phyloP scores from a whole-genome alignment of 1,139 yeast genomes.

The Yamadazyma sp. region DNA sequence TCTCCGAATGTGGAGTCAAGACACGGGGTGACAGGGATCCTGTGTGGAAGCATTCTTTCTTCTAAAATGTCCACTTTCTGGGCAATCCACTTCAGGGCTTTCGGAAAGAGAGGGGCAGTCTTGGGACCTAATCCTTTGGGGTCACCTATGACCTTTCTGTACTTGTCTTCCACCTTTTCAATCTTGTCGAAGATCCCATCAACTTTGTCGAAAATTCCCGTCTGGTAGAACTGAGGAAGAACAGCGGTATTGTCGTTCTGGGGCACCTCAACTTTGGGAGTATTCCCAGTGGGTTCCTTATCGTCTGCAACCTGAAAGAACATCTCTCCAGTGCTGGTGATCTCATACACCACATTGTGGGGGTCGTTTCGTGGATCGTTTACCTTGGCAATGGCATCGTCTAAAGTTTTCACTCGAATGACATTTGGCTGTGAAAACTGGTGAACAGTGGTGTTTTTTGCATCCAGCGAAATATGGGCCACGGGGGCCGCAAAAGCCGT shows the following conservation, averaged over 20 bases:
- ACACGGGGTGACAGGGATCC: conserved; percentile 16
- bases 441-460: conserved; percentile 4
- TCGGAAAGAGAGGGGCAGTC: not conserved
- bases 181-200: conserved; percentile 1
- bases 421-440: not conserved
- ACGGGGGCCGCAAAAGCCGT: not conserved
- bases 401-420: no score
- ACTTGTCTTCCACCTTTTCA: conserved; percentile 4
- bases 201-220: conserved; percentile 4
- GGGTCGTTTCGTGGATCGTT: conserved; percentile 1
- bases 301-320: conserved; percentile 7
- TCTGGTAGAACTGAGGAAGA: not conserved
- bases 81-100: conserved; percentile 8
- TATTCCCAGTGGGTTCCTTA: not conserved
- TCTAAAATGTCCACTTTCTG: conserved; percentile 8
- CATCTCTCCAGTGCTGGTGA: conserved; percentile 11
- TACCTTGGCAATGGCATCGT: conserved; percentile 3
- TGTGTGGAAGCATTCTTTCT: conserved; percentile 7
- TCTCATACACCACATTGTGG: conserved; percentile 5
- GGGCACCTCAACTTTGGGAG: conserved; percentile 3
- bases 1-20: conserved; percentile 14
- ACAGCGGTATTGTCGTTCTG: conserved; percentile 5
- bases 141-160: not conserved
- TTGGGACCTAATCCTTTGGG: conserved; percentile 1
- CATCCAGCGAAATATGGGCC: conserved; percentile 5